Percentiles rank a stretch among this genome's conserved stretches.
These are phyloP conservation scores for Russula sp. DNA, from an alignment of 768 basidiomycete genomes.

Conservation along the genomic window DNA sequence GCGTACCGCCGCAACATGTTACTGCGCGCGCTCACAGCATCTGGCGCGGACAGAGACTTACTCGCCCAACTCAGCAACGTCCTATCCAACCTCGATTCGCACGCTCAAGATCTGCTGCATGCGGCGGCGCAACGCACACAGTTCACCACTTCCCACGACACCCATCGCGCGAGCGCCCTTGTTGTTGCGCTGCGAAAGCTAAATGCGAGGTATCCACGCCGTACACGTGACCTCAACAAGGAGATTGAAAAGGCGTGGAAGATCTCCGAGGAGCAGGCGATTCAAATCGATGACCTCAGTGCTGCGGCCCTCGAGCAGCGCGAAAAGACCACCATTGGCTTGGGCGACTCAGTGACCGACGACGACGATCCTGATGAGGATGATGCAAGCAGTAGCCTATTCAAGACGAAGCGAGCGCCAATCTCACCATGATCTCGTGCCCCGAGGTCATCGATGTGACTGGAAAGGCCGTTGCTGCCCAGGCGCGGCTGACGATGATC, in stretches of 20 bases:
- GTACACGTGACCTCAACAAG: constrained; percentile 50
- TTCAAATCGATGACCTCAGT: no score
- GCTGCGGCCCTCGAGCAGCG: no score
- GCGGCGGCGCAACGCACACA: constrained; percentile 61
- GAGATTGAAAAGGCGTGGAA: constrained; percentile 3
- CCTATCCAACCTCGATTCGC: constrained; percentile 14
- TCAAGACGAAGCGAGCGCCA: constrained; percentile 11
- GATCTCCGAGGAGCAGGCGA: no score
- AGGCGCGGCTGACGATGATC: no score
- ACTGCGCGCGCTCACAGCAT: constrained; percentile 17
- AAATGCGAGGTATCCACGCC: constrained; percentile 64
- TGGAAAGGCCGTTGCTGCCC: no score
- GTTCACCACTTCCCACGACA: constrained; percentile 51
- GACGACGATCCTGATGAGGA: constrained; percentile 24
- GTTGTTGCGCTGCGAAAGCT: constrained; percentile 75
- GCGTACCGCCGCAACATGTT: constrained; percentile 22
- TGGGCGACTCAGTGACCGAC: constrained; percentile 13
- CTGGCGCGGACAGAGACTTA: constrained; percentile 21
- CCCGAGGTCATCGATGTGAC: no score
- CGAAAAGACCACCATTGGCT: constrained; percentile 6
- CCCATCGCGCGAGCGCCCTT: constrained; percentile 68
- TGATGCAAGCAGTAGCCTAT: no score
- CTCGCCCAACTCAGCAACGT: constrained; percentile 18
- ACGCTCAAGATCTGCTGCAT: constrained; percentile 45
- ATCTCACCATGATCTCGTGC: constrained; percentile 16